Evolutionary conservation across 305 asterid genomes (phyloP).

Genomic region (Fraxinus dipetala): DNA sequence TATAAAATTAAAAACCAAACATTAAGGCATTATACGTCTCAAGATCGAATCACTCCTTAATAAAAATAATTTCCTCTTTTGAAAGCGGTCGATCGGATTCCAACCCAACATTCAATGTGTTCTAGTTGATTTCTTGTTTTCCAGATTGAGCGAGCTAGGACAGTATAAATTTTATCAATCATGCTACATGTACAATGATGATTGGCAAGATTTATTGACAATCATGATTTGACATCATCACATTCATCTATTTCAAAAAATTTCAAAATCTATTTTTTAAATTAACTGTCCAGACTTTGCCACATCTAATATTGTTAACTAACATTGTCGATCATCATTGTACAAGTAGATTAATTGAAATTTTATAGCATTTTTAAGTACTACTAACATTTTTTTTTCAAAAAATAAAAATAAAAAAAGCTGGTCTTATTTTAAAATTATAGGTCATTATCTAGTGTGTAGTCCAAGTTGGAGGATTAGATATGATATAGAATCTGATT

Average conservation of each 20-base stretch:
- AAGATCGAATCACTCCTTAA: background rate
- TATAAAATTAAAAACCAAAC: background rate
- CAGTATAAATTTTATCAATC: background rate
- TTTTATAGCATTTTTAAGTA: background rate
- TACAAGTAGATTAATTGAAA: background rate
- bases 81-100: background rate
- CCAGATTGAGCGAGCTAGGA: background rate
- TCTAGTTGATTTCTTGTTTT: background rate
- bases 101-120: background rate
- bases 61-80: too few relatives aligned
- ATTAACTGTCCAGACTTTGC: background rate
- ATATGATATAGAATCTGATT: background rate
- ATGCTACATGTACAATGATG: background rate
- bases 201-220: too few relatives aligned
- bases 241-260: background rate
- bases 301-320: background rate
- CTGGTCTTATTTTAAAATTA: background rate
- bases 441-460: background rate
- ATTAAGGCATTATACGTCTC: background rate
- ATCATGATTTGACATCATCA: background rate
- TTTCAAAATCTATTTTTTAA: too few relatives aligned
- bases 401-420: background rate
- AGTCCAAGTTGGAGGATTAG: constrained; percentile 1
- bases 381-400: too few relatives aligned
- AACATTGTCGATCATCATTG: background rate